Percentiles rank a stretch among this genome's conserved stretches.
Evolutionary conservation across 495 filamentous ascomycete genomes (phyloP).

Genomic region (Neurospora sp.): DNA sequence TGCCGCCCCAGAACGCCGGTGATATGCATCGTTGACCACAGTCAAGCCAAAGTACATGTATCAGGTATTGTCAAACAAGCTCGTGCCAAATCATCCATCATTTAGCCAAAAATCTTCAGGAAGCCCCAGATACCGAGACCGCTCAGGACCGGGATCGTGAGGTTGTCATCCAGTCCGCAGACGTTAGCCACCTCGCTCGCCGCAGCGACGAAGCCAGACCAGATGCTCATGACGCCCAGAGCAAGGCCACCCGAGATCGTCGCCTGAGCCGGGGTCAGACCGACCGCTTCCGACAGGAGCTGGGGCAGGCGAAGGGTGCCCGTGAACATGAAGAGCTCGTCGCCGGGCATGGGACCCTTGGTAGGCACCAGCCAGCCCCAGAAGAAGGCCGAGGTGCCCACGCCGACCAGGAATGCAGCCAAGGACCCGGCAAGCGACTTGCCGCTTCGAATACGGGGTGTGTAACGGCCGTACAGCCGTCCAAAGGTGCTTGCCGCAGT

Average conservation of each 20-base stretch:
- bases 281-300: conserved; percentile 38
- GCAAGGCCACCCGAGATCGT: conserved; percentile 59
- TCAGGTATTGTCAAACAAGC: not conserved
- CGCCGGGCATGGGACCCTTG: conserved; percentile 53
- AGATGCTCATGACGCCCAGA: conserved; percentile 73
- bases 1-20: not conserved
- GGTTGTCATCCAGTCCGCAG: conserved; percentile 91
- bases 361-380: conserved; percentile 77
- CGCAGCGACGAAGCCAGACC: conserved; percentile 77
- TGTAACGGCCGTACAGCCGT: conserved; percentile 77
- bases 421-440: conserved; percentile 87
- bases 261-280: conserved; percentile 33
- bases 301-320: conserved; percentile 58
- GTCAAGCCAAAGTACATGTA: conserved; percentile 1
- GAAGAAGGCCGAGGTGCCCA: conserved; percentile 69
- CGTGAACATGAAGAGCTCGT: conserved; percentile 72
- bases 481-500: conserved; percentile 93
- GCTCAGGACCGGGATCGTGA: conserved; percentile 89
- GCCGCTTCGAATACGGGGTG: conserved; percentile 67
- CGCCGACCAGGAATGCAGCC: conserved; percentile 73
- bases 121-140: conserved; percentile 88
- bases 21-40: conserved; percentile 3
- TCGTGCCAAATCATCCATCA: not conserved
- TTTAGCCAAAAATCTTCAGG: conserved; percentile 75
- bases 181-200: conserved; percentile 85